Percentiles rank a stretch among this genome's conserved stretches.
Conservation (phyloP, 345 rosid species). For the Eucalyptus pauciflora region DNA sequence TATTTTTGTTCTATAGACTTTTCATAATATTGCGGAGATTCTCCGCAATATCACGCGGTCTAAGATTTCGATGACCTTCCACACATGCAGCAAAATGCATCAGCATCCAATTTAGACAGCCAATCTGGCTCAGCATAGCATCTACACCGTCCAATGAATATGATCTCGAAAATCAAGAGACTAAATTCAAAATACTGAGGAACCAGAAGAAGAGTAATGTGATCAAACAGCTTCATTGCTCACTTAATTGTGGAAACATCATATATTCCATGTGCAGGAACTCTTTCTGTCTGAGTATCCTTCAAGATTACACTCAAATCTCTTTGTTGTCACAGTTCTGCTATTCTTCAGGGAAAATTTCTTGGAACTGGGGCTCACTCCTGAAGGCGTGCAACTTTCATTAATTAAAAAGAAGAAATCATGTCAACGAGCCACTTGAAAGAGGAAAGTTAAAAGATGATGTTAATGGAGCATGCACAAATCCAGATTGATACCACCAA, state of each 20-base stretch:
- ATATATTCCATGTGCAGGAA: neutral
- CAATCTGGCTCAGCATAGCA: neutral
- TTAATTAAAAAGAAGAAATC: neutral
- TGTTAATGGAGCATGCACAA: neutral
- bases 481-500: neutral
- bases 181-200: neutral
- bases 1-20: no score
- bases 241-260: conserved; percentile 12
- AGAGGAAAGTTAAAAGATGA: neutral
- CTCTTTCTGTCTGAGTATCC: neutral
- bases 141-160: neutral
- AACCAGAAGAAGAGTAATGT: neutral
- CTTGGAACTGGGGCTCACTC: neutral
- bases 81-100: neutral
- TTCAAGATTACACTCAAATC: neutral
- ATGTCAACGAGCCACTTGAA: neutral
- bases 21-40: no score
- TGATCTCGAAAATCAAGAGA: neutral
- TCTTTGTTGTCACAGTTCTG: neutral
- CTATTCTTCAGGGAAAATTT: neutral
- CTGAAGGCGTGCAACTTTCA: neutral
- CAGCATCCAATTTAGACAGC: neutral
- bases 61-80: neutral
- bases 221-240: neutral
- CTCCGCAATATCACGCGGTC: no score